Evolutionary conservation across 441 rosid species (phyloP), one percentile per base, ranked within the genome.

Genomic region (Adansonia madagascariensis): DNA sequence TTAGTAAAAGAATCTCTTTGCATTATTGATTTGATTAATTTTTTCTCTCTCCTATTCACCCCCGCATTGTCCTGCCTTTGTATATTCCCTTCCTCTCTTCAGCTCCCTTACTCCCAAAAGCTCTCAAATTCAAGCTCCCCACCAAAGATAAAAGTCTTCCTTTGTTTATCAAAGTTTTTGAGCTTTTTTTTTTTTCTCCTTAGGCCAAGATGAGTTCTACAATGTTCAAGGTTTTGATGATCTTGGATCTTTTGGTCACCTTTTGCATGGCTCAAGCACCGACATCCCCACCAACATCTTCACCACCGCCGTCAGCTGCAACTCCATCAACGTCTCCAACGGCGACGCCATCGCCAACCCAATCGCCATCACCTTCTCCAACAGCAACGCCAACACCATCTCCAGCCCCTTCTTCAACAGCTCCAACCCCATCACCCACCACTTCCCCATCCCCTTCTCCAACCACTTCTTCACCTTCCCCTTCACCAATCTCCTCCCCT

Each of bases 301-400:
- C 35, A 31, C 35, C 35, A 31, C 35, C 4, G 4, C 4, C 24
- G 24, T 24, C 35, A 31, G 35, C 35, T 31, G 35, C 35, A 2
- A 31, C 67, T 24, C 24, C 95, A 47, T 95, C 97, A 2, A 81
- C 83, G 8, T 75, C 89, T 31, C 35, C 35, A 31, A 31, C 35
- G 4, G 4, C 35, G 3, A 31, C 35, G 2, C 31, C 31, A 27
- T 27, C 31, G 2, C 31, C 31, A 27, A 27, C 82, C 3, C 80
- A 89, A 17, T 14, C 75, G 15, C 74, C 69, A n/a, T n/a, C 86
- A 35, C 81, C 88, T 0, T 0, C 90, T 0, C 84, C 89, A 1
- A 24, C 83, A 2, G 61, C 85, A 2, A 10, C 71, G 0, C 15
- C 79, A 0, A 0, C 86, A 41, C 81, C 91, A 0, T 2, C 84